Percentiles rank a stretch among this genome's conserved stretches.
Evolutionary conservation across 768 basidiomycete species (phyloP).

Genomic region (Termitomyces titanicus): DNA sequence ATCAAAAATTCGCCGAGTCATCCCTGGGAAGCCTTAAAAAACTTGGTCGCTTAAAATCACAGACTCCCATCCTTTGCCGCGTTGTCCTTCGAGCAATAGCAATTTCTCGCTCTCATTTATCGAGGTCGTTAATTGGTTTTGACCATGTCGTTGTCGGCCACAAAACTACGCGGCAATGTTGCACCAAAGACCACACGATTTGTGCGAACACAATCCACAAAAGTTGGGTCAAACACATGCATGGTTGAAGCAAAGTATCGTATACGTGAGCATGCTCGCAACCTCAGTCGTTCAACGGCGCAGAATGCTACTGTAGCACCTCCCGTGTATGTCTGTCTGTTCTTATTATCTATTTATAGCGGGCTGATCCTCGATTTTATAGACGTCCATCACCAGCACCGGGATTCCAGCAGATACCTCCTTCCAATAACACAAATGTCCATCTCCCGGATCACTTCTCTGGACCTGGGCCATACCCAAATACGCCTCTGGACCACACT

Average conservation of each 20-base stretch:
- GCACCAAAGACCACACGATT: slow-evolving; percentile 32
- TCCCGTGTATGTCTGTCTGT: slow-evolving; percentile 42
- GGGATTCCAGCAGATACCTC: slow-evolving; percentile 40
- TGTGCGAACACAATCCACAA: slow-evolving; percentile 49
- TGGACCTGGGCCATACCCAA: slow-evolving; percentile 38
- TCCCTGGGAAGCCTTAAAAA: slow-evolving; percentile 5
- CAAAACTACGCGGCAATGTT: slow-evolving; percentile 39
- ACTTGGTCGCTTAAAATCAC: neutral
- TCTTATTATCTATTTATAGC: slow-evolving; percentile 6
- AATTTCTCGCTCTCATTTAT: slow-evolving; percentile 1
- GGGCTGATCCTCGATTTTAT: slow-evolving; percentile 1
- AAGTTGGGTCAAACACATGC: slow-evolving; percentile 35
- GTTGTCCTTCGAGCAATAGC: slow-evolving; percentile 1
- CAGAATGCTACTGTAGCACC: slow-evolving; percentile 61
- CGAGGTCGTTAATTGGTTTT: slow-evolving; percentile 3
- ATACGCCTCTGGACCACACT: slow-evolving; percentile 64
- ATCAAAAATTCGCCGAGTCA: slow-evolving; percentile 9
- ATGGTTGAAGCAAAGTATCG: slow-evolving; percentile 80
- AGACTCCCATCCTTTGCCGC: slow-evolving; percentile 7
- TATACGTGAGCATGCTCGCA: slow-evolving; percentile 73
- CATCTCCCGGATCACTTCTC: slow-evolving; percentile 28
- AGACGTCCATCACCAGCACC: slow-evolving; percentile 67
- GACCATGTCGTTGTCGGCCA: slow-evolving; percentile 39
- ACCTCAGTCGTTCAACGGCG: slow-evolving; percentile 65
- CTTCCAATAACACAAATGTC: slow-evolving; percentile 29